phyloP scores from a whole-genome alignment of 345 rosid species.

The Pistacia vera region DNA sequence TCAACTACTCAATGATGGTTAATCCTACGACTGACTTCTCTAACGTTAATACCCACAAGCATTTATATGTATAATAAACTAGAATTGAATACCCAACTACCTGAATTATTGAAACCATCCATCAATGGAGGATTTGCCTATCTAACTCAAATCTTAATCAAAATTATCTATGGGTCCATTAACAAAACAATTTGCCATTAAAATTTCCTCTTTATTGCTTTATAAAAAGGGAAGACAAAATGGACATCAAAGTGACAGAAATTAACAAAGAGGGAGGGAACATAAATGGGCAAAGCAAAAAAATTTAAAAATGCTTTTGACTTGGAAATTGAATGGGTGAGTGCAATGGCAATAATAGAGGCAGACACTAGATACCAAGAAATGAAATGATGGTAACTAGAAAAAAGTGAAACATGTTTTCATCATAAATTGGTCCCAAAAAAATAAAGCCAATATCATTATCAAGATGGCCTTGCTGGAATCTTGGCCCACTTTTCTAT shows the following conservation, averaged over 20 bases:
- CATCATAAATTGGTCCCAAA: conserved; percentile 31
- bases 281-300: neutral
- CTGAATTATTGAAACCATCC: conserved; percentile 2
- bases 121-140: neutral
- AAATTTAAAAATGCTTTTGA: conserved; percentile 29
- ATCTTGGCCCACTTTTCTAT: conserved; percentile 37
- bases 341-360: conserved; percentile 27
- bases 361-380: neutral
- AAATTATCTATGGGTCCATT: no score
- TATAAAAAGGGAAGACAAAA: conserved; percentile 19
- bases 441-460: conserved; percentile 9
- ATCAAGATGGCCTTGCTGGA: conserved; percentile 31
- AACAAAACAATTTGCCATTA: no score
- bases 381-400: conserved; percentile 14
- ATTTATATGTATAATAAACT: no score
- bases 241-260: conserved; percentile 13
- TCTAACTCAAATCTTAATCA: conserved; percentile 1
- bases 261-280: conserved; percentile 1
- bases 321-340: neutral
- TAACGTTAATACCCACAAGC: no score
- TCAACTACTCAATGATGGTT: no score
- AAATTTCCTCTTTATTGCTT: conserved; percentile 5
- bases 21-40: no score
- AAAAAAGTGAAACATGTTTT: conserved; percentile 13
- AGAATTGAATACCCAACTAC: neutral